Percentiles rank a stretch among this genome's conserved stretches.
These are phyloP conservation scores for Bacterosira constricta DNA, from an alignment of 108 stramenopile genomes.

Conservation along the genomic window DNA sequence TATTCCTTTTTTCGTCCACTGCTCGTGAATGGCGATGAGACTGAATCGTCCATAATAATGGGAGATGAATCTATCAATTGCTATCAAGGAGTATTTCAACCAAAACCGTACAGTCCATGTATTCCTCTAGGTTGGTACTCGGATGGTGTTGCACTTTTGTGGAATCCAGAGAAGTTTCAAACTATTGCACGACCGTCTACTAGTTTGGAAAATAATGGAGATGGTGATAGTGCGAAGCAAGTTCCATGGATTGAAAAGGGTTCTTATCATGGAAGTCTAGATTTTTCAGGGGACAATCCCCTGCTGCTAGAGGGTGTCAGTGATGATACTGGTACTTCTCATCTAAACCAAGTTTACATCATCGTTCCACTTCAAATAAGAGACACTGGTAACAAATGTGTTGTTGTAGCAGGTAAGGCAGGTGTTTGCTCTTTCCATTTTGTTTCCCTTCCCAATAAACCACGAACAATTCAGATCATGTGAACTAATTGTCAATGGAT, in stretches of 20 bases:
- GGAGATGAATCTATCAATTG: constrained; percentile 2
- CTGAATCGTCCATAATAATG: background rate
- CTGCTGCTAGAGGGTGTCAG: no score
- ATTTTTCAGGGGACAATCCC: background rate
- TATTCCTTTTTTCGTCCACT: constrained; percentile 52
- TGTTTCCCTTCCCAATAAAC: no score
- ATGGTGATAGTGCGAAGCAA: background rate
- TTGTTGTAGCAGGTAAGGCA: no score
- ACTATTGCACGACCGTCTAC: background rate
- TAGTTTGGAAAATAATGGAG: background rate
- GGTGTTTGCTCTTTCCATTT: no score
- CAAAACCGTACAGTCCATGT: constrained; percentile 51
- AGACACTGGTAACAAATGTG: constrained; percentile 7
- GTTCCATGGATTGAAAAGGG: constrained; percentile 13
- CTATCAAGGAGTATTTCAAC: constrained; percentile 52
- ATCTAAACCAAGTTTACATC: constrained; percentile 47
- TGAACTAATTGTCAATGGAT: no score
- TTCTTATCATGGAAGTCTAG: background rate
- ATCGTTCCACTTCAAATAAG: constrained; percentile 37
- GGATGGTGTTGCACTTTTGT: constrained; percentile 62
- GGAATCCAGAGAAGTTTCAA: constrained; percentile 34
- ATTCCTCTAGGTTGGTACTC: constrained; percentile 57
- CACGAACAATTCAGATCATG: no score
- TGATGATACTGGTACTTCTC: background rate
- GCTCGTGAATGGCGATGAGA: constrained; percentile 2